These are phyloP conservation scores for Alloascoidea hylecoeti DNA, from an alignment of 805 yeast species.

Conservation along the genomic window DNA sequence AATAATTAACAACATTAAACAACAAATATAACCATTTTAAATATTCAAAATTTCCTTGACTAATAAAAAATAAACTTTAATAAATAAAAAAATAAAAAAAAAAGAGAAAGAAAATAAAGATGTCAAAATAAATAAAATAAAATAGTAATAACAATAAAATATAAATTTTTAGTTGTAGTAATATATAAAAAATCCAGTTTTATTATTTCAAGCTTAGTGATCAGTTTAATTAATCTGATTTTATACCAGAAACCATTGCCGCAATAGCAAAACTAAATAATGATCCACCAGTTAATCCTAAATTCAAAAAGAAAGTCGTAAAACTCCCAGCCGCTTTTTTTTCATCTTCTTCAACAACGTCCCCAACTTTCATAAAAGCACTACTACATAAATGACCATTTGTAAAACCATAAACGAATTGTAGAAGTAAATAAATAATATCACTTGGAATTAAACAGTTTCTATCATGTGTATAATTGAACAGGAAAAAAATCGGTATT, in stretches of 20 bases:
- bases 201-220: no score
- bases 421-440: slow-evolving; percentile 49
- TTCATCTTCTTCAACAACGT: slow-evolving; percentile 46
- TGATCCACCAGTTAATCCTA: slow-evolving; percentile 74
- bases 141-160: no score
- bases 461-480: slow-evolving; percentile 34
- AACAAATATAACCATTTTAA: no score
- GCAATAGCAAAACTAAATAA: slow-evolving; percentile 41
- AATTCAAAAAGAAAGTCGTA: slow-evolving; percentile 63
- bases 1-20: no score
- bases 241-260: not conserved
- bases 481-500: slow-evolving; percentile 59
- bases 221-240: not conserved
- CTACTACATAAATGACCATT: slow-evolving; percentile 79
- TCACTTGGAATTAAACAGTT: slow-evolving; percentile 35
- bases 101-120: no score
- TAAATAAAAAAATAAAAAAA: no score
- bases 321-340: slow-evolving; percentile 93
- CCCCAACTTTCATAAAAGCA: slow-evolving; percentile 64
- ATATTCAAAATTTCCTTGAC: no score
- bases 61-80: no score
- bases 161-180: no score
- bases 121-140: no score
- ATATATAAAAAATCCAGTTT: no score
- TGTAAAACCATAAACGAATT: slow-evolving; percentile 70